These are phyloP conservation scores for Boletus subcaerulescens DNA, from an alignment of 768 basidiomycete genomes.

Conservation along the genomic window DNA sequence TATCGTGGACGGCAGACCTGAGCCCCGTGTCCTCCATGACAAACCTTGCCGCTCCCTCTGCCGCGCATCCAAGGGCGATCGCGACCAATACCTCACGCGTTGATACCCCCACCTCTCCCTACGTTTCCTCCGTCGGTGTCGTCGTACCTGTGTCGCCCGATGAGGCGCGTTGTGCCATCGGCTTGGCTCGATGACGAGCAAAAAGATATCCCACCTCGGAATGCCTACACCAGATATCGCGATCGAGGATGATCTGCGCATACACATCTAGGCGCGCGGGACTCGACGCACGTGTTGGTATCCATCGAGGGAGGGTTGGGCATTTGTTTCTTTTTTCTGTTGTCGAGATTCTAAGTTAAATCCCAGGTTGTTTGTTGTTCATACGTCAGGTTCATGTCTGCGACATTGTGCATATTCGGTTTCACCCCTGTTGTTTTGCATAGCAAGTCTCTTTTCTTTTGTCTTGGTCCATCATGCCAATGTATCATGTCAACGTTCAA, in stretches of 20 bases:
- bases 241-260: not conserved
- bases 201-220: not conserved
- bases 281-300: not conserved
- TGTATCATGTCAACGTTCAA: conserved; percentile 23
- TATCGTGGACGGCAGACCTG: conserved; percentile 29
- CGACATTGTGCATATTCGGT: conserved; percentile 6
- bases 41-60: conserved; percentile 6
- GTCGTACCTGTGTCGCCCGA: conserved; percentile 4
- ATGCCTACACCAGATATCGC: not conserved
- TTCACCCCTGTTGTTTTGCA: conserved; percentile 26
- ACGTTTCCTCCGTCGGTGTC: conserved; percentile 4
- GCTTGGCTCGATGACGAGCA: conserved; percentile 18
- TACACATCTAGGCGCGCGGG: not conserved
- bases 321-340: not conserved
- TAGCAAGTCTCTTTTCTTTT: conserved; percentile 12
- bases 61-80: conserved; percentile 20
- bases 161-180: not conserved
- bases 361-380: not conserved
- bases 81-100: conserved; percentile 2
- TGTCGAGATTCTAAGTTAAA: conserved; percentile 8
- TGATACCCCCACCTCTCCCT: conserved; percentile 3
- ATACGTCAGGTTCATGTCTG: not conserved
- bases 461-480: conserved; percentile 18
- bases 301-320: not conserved
- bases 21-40: conserved; percentile 23